Evolutionary conservation across 768 basidiomycete species (phyloP), one percentile per base, ranked within the genome.

Genomic region (Crassisporium funariophilum): DNA sequence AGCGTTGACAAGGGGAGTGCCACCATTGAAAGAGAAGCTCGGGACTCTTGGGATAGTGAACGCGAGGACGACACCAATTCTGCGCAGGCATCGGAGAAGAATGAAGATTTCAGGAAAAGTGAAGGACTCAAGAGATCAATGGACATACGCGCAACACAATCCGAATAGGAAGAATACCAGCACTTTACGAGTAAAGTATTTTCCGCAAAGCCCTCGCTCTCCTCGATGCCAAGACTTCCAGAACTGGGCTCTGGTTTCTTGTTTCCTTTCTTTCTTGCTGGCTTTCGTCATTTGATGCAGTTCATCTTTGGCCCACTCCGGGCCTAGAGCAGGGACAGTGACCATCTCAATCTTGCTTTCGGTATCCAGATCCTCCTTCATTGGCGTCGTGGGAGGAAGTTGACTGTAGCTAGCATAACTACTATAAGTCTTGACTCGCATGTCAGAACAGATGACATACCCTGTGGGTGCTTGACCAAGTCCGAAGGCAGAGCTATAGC

Each of bases 1-100:
- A 8, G 85, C 86, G n/a, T 69, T 63, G 10, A 62, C 58, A 38
- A 94, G 76, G 1, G 91, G 90, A 4, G 67, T 64, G 8, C 64
- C 53, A 12, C 67, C 67, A 56, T 84, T 82, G 61, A 94, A 82
- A 3, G 75, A 66, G 56, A 93, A 83, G 24, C 63, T 61, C 0
- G 94, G 93, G 4, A 90, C 89, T 41, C 94, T 82, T 6, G 94
- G 94, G 42, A 97, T 77, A 13, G 82, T 82, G 64, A 98, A 82
- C 23, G 77, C 91, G 13, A 95, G 74, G 6, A 86, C 66, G 50
- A 95, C 58, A 11, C 77, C 89, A 37, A 85, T 64, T 5, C 92
- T 86, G 44, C 44, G 16, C 9, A 33, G 5, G n/a, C n/a, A 33
- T 5, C 47, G 21, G 2, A 6, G 33, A 12, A 9, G 23, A 23